Evolutionary conservation across 1,284 basidiomycete genomes (phyloP).

Genomic region (Leucoagaricus sp.): DNA sequence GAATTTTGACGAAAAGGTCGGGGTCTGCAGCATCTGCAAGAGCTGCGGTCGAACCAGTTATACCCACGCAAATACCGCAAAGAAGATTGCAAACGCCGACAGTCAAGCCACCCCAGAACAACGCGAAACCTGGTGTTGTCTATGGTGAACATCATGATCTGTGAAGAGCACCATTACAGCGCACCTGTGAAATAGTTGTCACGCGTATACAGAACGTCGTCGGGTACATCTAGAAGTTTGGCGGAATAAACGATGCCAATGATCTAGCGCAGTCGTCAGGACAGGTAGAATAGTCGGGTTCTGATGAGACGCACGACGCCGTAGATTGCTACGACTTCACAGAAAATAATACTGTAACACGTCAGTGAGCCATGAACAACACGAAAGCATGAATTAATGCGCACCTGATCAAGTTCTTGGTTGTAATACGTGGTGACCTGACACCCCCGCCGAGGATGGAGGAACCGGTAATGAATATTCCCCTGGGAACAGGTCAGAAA

Average conservation of each 20-base stretch:
- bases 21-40: conserved; percentile 93
- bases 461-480: conserved; percentile 95
- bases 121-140: conserved; percentile 66
- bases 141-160: background rate
- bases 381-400: conserved; percentile 22
- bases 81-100: conserved; percentile 92
- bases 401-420: conserved; percentile 97
- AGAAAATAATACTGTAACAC: conserved; percentile 88
- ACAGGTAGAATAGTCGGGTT: background rate
- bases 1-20: conserved; percentile 90
- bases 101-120: conserved; percentile 95
- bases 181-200: conserved; percentile 90
- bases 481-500: conserved; percentile 56
- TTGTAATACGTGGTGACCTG: conserved; percentile 90
- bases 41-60: conserved; percentile 91
- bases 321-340: conserved; percentile 97
- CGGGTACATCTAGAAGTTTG: conserved; percentile 66
- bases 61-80: conserved; percentile 88
- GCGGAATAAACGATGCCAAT: conserved; percentile 93
- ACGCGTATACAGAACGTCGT: conserved; percentile 70
- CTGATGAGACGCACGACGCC: conserved; percentile 69
- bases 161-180: conserved; percentile 17
- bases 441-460: conserved; percentile 97
- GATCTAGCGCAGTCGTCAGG: conserved; percentile 51
- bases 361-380: background rate